Evolutionary conservation across 2,329 filamentous ascomycete species (phyloP), one percentile per base, ranked within the genome.

Genomic region (Ascochyta rabiei): DNA sequence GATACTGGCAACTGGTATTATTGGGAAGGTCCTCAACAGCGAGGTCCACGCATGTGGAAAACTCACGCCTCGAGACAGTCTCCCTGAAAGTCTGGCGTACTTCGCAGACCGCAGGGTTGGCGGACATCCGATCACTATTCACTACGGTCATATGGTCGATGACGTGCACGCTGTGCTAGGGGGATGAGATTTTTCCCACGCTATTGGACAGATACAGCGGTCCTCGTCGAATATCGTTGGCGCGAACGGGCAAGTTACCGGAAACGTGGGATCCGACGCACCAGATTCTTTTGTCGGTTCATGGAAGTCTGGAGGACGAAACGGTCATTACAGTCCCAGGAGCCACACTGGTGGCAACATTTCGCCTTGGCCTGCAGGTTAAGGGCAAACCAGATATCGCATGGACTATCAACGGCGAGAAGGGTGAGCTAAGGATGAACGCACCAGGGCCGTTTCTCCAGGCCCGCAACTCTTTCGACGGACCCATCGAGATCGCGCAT

Each of bases 381-480:
- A 59, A 57, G 19, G 60, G 46, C 1, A 33, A 54, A 5, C 59
- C 63, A 12, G 58, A 53, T 12, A 21, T 62, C 1, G 46, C 30
- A 2, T 66, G 61, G 62, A 50, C 40, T 2, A 63, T 63, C 40
- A 56, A 59, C 37, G 62, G 64, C 6, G 51, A 57, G 24, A 63
- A 56, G 16, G 64, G 61, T 12, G 64, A 65, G 38, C 8, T 67
- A 5, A 35, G 42, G 3, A 18, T 68, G 13, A 49, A 46, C 12
- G 50, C 42, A 0, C 53, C 43, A 70, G 87, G 84, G 82, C 85
- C 83, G 6, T 72, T 48, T 73, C 62, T 5, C 2, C 49, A 56
- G 19, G 41, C 54, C 10, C 54, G 52, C 18, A 18, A 45, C 9
- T 57, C 56, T 6, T 58, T 44, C 16, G 18, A 60, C n/a, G 60